These are phyloP conservation scores for Hygrophila difformis DNA, from an alignment of 257 asterid genomes.

Conservation along the genomic window DNA sequence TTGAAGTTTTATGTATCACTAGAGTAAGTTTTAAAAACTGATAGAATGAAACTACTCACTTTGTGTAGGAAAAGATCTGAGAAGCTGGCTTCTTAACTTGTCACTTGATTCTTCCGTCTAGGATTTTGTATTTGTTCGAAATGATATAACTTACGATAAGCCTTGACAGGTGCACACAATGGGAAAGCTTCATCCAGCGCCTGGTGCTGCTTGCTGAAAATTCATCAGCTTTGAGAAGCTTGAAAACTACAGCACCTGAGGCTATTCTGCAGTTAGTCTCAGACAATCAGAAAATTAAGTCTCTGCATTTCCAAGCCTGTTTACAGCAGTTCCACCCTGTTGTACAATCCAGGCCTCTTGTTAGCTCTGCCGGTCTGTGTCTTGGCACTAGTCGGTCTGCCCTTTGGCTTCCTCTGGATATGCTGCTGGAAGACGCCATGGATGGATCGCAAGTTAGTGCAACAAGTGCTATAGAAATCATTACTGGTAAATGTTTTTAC, in stretches of 20 bases:
- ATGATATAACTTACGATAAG: neutral
- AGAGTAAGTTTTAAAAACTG: conserved; percentile 6
- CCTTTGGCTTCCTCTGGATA: conserved; percentile 93
- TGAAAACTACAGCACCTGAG: conserved; percentile 32
- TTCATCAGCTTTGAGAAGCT: conserved; percentile 56
- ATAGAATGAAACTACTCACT: neutral
- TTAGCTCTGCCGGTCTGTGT: conserved; percentile 54
- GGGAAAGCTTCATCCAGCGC: conserved; percentile 58
- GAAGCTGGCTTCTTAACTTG: neutral
- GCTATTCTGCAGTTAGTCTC: conserved; percentile 42
- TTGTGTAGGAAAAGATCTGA: neutral
- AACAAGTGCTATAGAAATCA: conserved; percentile 80
- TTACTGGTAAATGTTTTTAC: conserved; percentile 51
- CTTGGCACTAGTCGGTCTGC: conserved; percentile 65
- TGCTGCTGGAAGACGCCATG: conserved; percentile 90
- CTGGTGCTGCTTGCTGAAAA: conserved; percentile 55
- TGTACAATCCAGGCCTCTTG: conserved; percentile 44
- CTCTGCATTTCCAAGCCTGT: conserved; percentile 27
- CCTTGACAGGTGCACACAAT: conserved; percentile 47
- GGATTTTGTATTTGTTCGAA: conserved; percentile 2
- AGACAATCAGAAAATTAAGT: conserved; percentile 23
- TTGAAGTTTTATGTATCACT: conserved; percentile 11
- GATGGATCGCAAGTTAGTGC: conserved; percentile 86
- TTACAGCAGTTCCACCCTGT: conserved; percentile 35
- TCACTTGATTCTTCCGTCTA: conserved; percentile 3